These are phyloP conservation scores for Exophiala alcalophila DNA, from an alignment of 2,329 filamentous ascomycete genomes.

Conservation along the genomic window DNA sequence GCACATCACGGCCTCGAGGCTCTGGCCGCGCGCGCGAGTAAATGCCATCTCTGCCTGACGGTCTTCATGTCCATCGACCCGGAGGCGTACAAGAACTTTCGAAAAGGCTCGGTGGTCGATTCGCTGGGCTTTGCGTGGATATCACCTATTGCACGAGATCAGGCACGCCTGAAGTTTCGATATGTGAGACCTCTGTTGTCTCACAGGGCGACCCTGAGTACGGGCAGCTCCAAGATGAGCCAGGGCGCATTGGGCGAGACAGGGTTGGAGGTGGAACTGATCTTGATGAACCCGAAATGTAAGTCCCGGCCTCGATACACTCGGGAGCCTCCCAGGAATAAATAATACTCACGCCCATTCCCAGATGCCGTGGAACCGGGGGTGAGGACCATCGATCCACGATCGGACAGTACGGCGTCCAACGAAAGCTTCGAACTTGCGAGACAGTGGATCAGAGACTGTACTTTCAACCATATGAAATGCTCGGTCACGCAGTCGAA, in stretches of 20 bases:
- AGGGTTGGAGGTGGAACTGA: constrained; percentile 27
- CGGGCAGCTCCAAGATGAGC: constrained; percentile 18
- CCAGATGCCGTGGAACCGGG: constrained; percentile 30
- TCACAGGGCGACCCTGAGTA: constrained; percentile 13
- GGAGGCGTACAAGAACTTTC: constrained; percentile 27
- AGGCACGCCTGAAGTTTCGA: constrained; percentile 29
- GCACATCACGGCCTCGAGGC: constrained; percentile 28
- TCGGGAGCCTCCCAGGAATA: no score
- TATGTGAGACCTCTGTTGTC: constrained; percentile 22
- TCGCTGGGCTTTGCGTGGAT: constrained; percentile 25
- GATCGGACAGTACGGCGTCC: constrained; percentile 26
- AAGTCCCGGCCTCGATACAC: no score
- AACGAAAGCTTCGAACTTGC: constrained; percentile 29
- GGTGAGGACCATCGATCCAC: constrained; percentile 26
- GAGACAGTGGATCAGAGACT: constrained; percentile 30
- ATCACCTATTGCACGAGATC: constrained; percentile 29
- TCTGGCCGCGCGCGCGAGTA: constrained; percentile 27
- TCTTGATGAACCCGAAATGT: constrained; percentile 31
- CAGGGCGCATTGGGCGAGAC: constrained; percentile 9
- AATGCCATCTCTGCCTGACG: constrained; percentile 30
- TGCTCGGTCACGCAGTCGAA: constrained; percentile 26
- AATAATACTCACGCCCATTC: no score
- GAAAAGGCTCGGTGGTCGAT: constrained; percentile 14
- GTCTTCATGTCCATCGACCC: constrained; percentile 31
- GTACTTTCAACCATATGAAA: constrained; percentile 32